A percentile compares a stretch with the other conserved stretches of the same genome.
Evolutionary conservation across 805 yeast species (phyloP).

Genomic region (Cyberlindnera maritima): DNA sequence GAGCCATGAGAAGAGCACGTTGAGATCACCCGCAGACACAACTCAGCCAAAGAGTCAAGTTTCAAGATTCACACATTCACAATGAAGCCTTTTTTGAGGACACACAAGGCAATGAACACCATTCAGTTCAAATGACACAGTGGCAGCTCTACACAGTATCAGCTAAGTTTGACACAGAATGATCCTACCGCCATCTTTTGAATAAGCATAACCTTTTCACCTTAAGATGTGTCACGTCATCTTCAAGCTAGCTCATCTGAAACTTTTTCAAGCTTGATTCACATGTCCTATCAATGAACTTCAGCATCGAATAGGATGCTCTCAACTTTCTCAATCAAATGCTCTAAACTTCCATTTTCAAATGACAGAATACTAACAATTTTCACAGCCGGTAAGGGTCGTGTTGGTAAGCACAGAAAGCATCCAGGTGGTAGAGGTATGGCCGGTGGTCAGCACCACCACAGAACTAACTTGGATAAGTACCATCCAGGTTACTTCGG

Average conservation of each 20-base stretch:
- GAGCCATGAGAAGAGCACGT: background rate
- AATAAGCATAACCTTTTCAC: too few species aligned
- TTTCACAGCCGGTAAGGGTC: conserved; percentile 96
- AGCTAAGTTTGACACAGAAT: too few species aligned
- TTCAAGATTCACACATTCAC: background rate
- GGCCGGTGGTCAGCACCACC: conserved; percentile 99
- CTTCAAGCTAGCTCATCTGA: too few species aligned
- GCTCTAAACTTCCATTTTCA: background rate
- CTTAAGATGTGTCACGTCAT: too few species aligned
- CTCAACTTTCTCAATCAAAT: background rate
- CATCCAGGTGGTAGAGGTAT: conserved; percentile 99
- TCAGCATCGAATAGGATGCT: too few species aligned
- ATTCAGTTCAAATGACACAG: too few species aligned
- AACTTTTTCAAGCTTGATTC: too few species aligned
- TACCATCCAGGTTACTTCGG: conserved; percentile 99
- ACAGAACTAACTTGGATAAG: conserved; percentile 99
- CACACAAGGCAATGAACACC: too few species aligned
- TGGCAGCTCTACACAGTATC: too few species aligned
- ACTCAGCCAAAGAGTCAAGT: background rate
- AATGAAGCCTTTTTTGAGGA: too few species aligned
- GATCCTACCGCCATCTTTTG: too few species aligned
- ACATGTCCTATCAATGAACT: too few species aligned
- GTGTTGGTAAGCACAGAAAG: conserved; percentile 99
- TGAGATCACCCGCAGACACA: background rate
- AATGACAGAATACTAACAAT: conserved; percentile 25